Conservation (phyloP, 208 protist species). For the Leishmania braziliensis region DNA sequence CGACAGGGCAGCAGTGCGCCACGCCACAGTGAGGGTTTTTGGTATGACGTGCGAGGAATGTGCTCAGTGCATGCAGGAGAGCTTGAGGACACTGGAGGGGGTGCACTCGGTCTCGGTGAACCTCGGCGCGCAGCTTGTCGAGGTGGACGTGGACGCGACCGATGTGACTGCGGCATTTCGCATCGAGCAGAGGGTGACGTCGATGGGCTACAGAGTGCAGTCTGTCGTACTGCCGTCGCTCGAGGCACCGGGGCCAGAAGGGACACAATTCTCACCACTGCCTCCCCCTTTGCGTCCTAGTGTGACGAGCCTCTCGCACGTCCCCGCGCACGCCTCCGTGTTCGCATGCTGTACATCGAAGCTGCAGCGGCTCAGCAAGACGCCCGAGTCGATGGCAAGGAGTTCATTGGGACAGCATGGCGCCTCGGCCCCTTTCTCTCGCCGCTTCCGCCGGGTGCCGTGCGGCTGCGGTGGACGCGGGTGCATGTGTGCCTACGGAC, state of each 20-base stretch:
- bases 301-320: not conserved
- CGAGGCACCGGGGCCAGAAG: not conserved
- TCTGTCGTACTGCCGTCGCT: not conserved
- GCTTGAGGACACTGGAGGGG: slow-evolving; percentile 18
- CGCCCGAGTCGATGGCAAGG: not conserved
- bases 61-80: slow-evolving; percentile 45
- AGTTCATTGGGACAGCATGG: not conserved
- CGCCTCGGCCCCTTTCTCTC: not conserved
- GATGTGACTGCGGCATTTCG: not conserved
- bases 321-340: slow-evolving; percentile 1
- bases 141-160: slow-evolving; percentile 1
- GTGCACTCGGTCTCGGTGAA: slow-evolving; percentile 44
- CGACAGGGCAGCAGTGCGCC: not conserved
- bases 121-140: slow-evolving; percentile 29
- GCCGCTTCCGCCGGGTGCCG: slow-evolving; percentile 24
- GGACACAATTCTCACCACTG: not conserved
- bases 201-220: slow-evolving; percentile 30
- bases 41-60: slow-evolving; percentile 83
- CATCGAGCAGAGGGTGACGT: slow-evolving; percentile 1
- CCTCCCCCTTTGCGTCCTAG: slow-evolving; percentile 15
- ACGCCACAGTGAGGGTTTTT: slow-evolving; percentile 22
- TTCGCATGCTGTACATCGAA: slow-evolving; percentile 6
- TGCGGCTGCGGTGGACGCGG: slow-evolving; percentile 31
- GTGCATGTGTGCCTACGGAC: slow-evolving; percentile 30
- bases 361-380: not conserved